These are phyloP conservation scores for Pseudozyma pruni DNA, from an alignment of 1,284 basidiomycete genomes.

Conservation along the genomic window DNA sequence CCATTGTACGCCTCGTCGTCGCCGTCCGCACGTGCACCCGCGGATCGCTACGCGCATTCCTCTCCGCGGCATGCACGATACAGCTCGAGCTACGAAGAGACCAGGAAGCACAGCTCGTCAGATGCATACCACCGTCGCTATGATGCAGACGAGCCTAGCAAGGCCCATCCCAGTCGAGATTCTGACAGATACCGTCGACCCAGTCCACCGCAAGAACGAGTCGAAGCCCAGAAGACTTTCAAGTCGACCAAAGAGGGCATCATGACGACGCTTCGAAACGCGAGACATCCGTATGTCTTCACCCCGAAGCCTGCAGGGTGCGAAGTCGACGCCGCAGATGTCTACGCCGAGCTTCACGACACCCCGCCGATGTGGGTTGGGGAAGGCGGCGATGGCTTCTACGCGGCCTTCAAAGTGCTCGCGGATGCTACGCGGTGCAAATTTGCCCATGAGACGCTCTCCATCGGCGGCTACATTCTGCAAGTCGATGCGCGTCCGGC, in stretches of 20 bases:
- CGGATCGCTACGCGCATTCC: constrained; percentile 3
- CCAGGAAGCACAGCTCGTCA: background rate
- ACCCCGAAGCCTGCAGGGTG: constrained; percentile 43
- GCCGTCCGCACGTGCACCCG: constrained; percentile 4
- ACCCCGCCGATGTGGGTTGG: constrained; percentile 56
- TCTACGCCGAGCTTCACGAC: constrained; percentile 51
- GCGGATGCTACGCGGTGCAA: constrained; percentile 45
- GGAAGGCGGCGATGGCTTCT: constrained; percentile 64
- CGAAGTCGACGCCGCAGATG: constrained; percentile 42
- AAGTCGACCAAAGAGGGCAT: constrained; percentile 30
- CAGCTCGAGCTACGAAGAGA: constrained; percentile 4
- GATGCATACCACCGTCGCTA: constrained; percentile 15
- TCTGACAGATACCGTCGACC: background rate
- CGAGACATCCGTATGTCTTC: constrained; percentile 46
- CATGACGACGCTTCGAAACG: constrained; percentile 21
- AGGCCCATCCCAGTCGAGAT: background rate
- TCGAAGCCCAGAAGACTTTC: background rate
- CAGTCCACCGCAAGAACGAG: background rate
- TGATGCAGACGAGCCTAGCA: constrained; percentile 8
- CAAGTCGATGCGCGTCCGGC: constrained; percentile 40
- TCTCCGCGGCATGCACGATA: constrained; percentile 4
- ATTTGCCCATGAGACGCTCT: constrained; percentile 44
- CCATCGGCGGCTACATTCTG: constrained; percentile 42
- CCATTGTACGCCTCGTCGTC: constrained; percentile 2
- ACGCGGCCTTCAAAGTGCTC: constrained; percentile 56